Base-by-base conservation (phyloP, 352 stramenopile species). In the Aphanomyces invadans region DNA sequence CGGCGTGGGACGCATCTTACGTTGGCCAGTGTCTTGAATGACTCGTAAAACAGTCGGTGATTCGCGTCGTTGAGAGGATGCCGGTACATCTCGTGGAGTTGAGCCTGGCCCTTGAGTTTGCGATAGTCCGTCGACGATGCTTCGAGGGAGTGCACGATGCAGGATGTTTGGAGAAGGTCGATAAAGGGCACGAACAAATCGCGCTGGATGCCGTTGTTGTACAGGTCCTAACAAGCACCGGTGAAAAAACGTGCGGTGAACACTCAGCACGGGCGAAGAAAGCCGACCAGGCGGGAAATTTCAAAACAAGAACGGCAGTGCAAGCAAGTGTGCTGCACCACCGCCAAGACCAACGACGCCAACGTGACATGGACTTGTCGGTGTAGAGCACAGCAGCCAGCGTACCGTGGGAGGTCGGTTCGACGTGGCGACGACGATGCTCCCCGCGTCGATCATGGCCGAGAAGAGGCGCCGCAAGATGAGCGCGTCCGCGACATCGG, bases 131-230 rank as follows among this genome's bases (percentile, higher is more conserved):
- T 93, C 2, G 71, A 79, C 15, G 85, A 91, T 49, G 91, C 78
- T 51, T 88, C 74, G 31, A 89, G 71, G 46, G 81, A 88, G 42
- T 92, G 71, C 7, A 95, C 84, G 17, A 81, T 76, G 69, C 95
- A 98, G 48, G 95, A 86, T 32, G 87, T 71, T 44, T 89, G 61
- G 10, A 99, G 74, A 55, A 97, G 66, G 57, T 97, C 88, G 65
- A 99, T 97, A 74, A 98, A 99, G 23, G 95, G 94, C 54, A 98
- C 62, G 74, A 99, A 99, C 36, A 98, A 87, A 33, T 96, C 87
- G 62, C 95, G 78, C 75, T 99, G 97, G 12, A 98, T 69, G 9
- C 96, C 96, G 68, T 97, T 96, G 76, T 98, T 92, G 77, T 99
- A 99, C 64, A 99, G 76, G 67, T 97, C 89, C 51, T 74, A 67